These are phyloP conservation scores for Diaporthe vexans DNA, from an alignment of 2,329 filamentous ascomycete genomes.

Conservation along the genomic window DNA sequence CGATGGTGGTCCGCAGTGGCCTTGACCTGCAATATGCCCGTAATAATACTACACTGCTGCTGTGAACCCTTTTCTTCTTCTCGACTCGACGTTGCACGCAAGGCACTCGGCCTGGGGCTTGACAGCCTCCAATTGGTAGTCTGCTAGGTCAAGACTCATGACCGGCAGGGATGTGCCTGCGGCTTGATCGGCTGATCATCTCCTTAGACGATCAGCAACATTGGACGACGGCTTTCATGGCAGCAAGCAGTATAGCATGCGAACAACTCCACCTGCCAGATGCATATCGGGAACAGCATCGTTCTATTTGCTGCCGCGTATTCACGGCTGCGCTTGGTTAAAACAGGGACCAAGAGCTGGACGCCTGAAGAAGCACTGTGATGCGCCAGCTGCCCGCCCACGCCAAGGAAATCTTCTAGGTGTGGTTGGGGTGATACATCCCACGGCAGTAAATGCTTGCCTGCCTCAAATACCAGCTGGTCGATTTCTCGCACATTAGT, in stretches of 20 bases:
- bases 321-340: background rate
- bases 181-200: conserved; percentile 26
- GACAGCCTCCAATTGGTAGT: conserved; percentile 15
- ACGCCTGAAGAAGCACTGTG: conserved; percentile 3
- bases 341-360: background rate
- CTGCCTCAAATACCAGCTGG: background rate
- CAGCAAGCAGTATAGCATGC: conserved; percentile 22
- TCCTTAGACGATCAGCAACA: conserved; percentile 29
- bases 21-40: conserved; percentile 10
- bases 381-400: conserved; percentile 12
- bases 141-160: conserved; percentile 4
- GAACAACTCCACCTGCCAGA: background rate
- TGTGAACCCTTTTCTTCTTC: background rate
- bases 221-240: conserved; percentile 28
- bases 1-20: conserved; percentile 3
- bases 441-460: background rate
- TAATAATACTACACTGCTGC: conserved; percentile 1
- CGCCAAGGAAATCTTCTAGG: background rate
- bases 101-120: conserved; percentile 12
- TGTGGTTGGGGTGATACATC: background rate
- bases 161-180: conserved; percentile 26
- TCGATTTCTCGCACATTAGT: background rate
- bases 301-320: conserved; percentile 5
- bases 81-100: conserved; percentile 14
- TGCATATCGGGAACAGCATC: conserved; percentile 1